Conservation (phyloP, 2,329 filamentous ascomycete genomes). For the Colletotrichum phormii region DNA sequence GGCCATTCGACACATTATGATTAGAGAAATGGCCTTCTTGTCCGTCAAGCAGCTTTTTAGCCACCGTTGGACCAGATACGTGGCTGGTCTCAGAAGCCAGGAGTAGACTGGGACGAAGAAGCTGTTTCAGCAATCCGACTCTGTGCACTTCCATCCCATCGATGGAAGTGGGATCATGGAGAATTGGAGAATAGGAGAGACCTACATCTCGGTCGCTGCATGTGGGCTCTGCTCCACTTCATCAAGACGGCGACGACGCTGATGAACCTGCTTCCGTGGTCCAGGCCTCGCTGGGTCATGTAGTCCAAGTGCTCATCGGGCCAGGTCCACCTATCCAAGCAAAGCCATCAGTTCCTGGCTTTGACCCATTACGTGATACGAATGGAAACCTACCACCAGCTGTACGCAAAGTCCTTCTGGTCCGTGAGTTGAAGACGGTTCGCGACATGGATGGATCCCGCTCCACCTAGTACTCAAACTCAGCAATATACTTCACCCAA, state of each 20-base stretch:
- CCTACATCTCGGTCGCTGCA: background rate
- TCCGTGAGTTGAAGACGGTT: background rate
- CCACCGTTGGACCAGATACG: background rate
- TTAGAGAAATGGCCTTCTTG: background rate
- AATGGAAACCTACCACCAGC: background rate
- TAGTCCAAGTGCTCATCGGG: background rate
- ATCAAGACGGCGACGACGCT: background rate
- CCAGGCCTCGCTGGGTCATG: background rate
- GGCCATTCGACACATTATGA: background rate
- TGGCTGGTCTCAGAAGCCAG: background rate
- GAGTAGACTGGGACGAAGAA: background rate
- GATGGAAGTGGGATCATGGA: no score
- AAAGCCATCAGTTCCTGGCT: background rate
- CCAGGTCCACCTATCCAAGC: background rate
- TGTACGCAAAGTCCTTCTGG: background rate
- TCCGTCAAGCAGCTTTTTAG: background rate
- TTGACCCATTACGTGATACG: background rate
- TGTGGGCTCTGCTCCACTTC: background rate
- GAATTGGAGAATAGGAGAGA: background rate
- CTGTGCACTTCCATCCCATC: background rate
- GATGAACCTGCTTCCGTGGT: background rate
- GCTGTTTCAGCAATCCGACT: background rate
- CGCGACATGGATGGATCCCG: background rate
- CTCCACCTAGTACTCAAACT: background rate
- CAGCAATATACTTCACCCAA: background rate